Percentiles rank a stretch among this genome's conserved stretches.
Evolutionary conservation across 164 flowering plant species (phyloP).

Genomic region (Cinnamomum micranthum): DNA sequence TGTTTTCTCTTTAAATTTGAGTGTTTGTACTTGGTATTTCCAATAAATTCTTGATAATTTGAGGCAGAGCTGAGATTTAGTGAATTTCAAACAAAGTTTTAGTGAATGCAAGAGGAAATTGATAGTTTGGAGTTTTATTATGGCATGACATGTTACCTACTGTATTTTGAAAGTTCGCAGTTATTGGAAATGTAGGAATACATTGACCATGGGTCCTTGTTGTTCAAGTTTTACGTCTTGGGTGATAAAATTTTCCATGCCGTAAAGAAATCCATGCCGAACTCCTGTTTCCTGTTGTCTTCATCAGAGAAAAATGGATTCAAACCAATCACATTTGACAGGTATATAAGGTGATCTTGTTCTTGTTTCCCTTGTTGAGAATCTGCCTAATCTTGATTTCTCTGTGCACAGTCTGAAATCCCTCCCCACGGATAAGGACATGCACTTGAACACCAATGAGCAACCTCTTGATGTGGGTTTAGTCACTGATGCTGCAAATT

Average conservation of each 20-base stretch:
- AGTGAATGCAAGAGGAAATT: too few relatives aligned
- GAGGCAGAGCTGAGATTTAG: too few relatives aligned
- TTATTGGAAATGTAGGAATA: conserved; percentile 66
- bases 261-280: conserved; percentile 77
- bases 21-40: too few relatives aligned
- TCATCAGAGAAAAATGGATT: conserved; percentile 43
- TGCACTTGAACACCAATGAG: background rate
- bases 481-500: conserved; percentile 69
- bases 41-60: too few relatives aligned
- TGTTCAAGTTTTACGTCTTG: conserved; percentile 80
- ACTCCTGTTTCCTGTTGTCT: conserved; percentile 46
- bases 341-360: conserved; percentile 30
- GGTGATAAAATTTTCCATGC: conserved; percentile 75
- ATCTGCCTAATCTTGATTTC: conserved; percentile 3
- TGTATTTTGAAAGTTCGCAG: background rate
- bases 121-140: too few relatives aligned
- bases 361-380: background rate
- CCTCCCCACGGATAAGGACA: conserved; percentile 53
- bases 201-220: conserved; percentile 73
- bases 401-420: conserved; percentile 68
- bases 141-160: background rate
- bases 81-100: too few relatives aligned
- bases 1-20: too few relatives aligned
- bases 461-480: conserved; percentile 55
- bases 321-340: conserved; percentile 71